Base-by-base conservation (phyloP, 75 land plant species). In the Selaginella moellendorffii region DNA sequence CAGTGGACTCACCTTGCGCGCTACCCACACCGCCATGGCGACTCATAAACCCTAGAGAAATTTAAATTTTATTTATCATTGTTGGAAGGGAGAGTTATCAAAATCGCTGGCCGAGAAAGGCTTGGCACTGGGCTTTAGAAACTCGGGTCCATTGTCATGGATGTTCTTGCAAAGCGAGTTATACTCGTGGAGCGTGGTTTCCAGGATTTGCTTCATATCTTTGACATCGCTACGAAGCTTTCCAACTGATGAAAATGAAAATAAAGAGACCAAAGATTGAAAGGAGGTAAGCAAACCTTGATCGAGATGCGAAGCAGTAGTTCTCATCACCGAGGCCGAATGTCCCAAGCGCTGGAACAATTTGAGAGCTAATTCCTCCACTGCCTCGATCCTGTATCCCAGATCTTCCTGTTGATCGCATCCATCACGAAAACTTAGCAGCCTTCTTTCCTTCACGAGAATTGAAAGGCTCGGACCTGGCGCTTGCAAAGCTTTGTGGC, bases 311-410 rank as follows among this genome's bases (percentile, higher is more conserved):
- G 72, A 67, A 28, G 95, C 82, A 53, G 80, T 80, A 21, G 81
- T 77, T 74, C 77, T 88, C 89, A 91, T 88, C 28, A 87, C 68
- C 10, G 85, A 78, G 17, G 76, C 79, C 0, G 95, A 85, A 54
- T 81, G 75, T 73, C 80, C 85, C 71, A 81, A 81, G 1, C 97
- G 82, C 74, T 91, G 97, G 30, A 88, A 77, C 64, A 91, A 80
- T 61, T 91, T 91, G 21, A 79, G 62, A 28, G 97, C 81, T 62
- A 91, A 69, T 31, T 85, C 95, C 79, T 91, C 97, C 28, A 80
- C 84, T 30, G 78, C 83, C 62, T 88, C 95, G 30, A 88, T 91
- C 68, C 87, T 85, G 78, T 81, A 77, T 62, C 84, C 88, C 62
- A 91, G 60, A 63, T 91, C 97, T 54, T 81, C 97, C 97, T 91